Evolutionary conservation across 2,329 filamentous ascomycete species (phyloP), one percentile per base, ranked within the genome.

Genomic region (Epichloe baconii): DNA sequence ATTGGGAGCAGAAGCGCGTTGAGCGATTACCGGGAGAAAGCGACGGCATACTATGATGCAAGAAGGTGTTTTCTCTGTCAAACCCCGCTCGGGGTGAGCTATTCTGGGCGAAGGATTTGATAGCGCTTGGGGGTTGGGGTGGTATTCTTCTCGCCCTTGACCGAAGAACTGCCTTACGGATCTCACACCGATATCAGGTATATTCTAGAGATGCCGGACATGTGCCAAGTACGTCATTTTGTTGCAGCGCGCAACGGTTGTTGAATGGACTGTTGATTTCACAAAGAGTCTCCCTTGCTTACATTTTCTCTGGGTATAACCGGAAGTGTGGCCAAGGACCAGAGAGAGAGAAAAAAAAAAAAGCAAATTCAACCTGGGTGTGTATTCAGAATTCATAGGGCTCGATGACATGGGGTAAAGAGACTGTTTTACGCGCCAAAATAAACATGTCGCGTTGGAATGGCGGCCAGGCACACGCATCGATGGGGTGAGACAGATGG

Each of bases 1-100:
- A 88, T 63, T 98, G 93, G 93, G 91, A 97, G 66, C 93, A 97
- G 70, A 94, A 93, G 70, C 82, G 94, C 49, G 89, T 97, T 11
- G 82, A 95, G 71, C 77, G 93, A 64, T 76, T 96, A 54, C 83
- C 87, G 19, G 93, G 93, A 58, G 94, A 98, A 68, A 85, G 80
- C 54, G 91, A 98, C 66, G 91, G 91, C 36, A 78, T 87, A 48
- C 66, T 95, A 58, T 85, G 54, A 54, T 53, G 34, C 12, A 36
- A 21, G 7, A 15, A 15, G 26, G 5, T 10, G 41, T 14, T 34
- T 44, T 31, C 14, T 2, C 11, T 23, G 35, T 15, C 19, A 19
- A 4, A 48, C 37, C 17, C 5, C 21, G 6, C 19, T 21, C 12
- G 2, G 19, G 21, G 26, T 17, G 19, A 21, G n/a, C 26, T 42